Evolutionary conservation across 2,329 filamentous ascomycete genomes (phyloP).

Genomic region (Talaromyces sp.): DNA sequence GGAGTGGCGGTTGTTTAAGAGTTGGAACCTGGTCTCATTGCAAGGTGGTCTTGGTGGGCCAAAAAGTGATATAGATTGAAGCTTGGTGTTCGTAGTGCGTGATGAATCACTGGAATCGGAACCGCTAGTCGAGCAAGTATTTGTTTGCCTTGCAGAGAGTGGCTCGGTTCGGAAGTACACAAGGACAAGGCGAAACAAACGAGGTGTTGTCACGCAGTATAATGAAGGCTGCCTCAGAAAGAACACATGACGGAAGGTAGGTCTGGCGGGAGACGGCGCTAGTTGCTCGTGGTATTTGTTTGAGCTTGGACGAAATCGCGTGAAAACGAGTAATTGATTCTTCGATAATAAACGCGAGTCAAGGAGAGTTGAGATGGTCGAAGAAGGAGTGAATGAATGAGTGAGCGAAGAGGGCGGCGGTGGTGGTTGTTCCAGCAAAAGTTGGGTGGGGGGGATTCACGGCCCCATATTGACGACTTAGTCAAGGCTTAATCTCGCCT

Average conservation of each 20-base stretch:
- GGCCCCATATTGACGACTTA: background rate
- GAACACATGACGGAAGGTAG: conserved; percentile 13
- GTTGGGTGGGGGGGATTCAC: background rate
- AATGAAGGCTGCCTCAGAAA: conserved; percentile 11
- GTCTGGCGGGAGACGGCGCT: background rate
- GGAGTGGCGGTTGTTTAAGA: conserved; percentile 11
- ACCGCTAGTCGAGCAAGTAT: background rate
- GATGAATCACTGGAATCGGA: background rate
- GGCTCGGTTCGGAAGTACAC: background rate
- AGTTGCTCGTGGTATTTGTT: background rate
- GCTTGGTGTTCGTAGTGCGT: background rate
- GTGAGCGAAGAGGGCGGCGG: background rate
- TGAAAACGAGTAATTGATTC: background rate
- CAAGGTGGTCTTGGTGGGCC: background rate
- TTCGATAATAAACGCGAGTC: background rate
- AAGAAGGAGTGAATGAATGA: background rate
- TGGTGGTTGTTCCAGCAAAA: background rate
- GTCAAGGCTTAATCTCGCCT: background rate
- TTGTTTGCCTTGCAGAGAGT: background rate
- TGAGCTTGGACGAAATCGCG: background rate
- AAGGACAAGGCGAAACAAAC: conserved; percentile 1
- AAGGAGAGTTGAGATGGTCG: background rate
- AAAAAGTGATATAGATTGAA: background rate
- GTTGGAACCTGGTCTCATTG: background rate
- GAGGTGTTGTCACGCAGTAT: conserved; percentile 1